These are phyloP conservation scores for Mycena citricolor DNA, from an alignment of 1,284 basidiomycete genomes.

Conservation along the genomic window DNA sequence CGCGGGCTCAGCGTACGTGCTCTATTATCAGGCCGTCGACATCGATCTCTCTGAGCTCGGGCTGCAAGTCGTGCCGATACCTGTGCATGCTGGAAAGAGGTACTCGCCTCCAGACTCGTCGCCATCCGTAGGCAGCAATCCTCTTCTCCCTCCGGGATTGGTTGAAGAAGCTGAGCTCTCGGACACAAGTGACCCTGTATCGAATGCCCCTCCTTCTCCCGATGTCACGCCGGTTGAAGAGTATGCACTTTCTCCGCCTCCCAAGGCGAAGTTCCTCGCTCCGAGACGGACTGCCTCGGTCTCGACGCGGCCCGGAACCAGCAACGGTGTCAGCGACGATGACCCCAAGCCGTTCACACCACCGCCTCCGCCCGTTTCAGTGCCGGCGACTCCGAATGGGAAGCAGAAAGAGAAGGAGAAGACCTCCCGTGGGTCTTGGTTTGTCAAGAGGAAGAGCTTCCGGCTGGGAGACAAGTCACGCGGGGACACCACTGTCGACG, in stretches of 20 bases:
- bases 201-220: slow-evolving; percentile 26
- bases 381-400: slow-evolving; percentile 23
- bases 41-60: slow-evolving; percentile 74
- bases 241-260: not conserved
- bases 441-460: slow-evolving; percentile 51
- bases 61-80: slow-evolving; percentile 36
- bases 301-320: slow-evolving; percentile 18
- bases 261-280: slow-evolving; percentile 21
- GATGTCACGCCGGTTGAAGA: slow-evolving; percentile 17
- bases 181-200: slow-evolving; percentile 35
- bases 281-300: slow-evolving; percentile 27
- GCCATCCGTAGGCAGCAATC: slow-evolving; percentile 22
- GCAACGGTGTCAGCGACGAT: slow-evolving; percentile 14
- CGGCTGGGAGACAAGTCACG: slow-evolving; percentile 29
- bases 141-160: slow-evolving; percentile 54
- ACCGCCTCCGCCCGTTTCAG: slow-evolving; percentile 13
- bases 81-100: slow-evolving; percentile 10
- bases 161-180: slow-evolving; percentile 36
- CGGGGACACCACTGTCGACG: slow-evolving; percentile 19
- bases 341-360: slow-evolving; percentile 15
- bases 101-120: slow-evolving; percentile 22
- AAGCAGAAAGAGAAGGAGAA: too few relatives aligned
- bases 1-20: slow-evolving; percentile 90
- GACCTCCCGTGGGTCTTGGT: too few relatives aligned
- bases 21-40: slow-evolving; percentile 96